Base-by-base conservation (phyloP, 768 basidiomycete species). In the Phanerochaete carnosa region DNA sequence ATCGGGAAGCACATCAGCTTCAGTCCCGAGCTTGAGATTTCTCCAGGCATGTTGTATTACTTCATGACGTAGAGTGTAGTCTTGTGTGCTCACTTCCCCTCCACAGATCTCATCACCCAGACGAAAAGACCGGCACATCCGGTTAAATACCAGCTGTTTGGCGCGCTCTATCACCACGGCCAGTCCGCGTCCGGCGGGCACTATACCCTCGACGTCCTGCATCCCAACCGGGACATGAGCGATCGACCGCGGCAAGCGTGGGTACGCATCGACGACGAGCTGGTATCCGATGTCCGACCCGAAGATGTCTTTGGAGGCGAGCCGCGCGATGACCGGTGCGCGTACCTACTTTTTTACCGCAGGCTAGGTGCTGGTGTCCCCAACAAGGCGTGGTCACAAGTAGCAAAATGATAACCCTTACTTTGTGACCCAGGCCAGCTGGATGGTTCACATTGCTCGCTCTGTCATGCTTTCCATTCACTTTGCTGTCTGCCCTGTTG, bases 231-330 rank as follows among this genome's bases (percentile, higher is more conserved):
- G 35, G 83, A 81, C 71, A 75, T 80, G 11, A 68, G 63, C 58
- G 67, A 69, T 28, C 70, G 74, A 37, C 75, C 79, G 1, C 78
- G 80, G 5, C 86, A 90, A 59, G 88, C 84, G 11, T 98, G 96
- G 96, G 80, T 97, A 62, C 87, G 95, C 53, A 90, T 98, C 56
- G 95, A 98, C 72, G 96, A 98, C 69, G 95, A 97, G 72, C 76
- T 88, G 11, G 89, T 95, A 26, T 86, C 86, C 33, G 86, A 91
- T 65, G 82, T 96, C 45, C 76, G 81, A 25, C 73, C 80, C 1
- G 86, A 86, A 43, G 92, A 94, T 68, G 91, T 94, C 60, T 92
- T 92, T 68, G 77, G 76, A 63, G 63, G 76, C 23, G 61, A 70
- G 58, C 81, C 77, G 57, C 72, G 77, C 37, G 77, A 80, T 65